A percentile compares a stretch with the other conserved stretches of the same genome.
phyloP scores from a whole-genome alignment of 306 rosid genomes.

The Canavalia gladiata region DNA sequence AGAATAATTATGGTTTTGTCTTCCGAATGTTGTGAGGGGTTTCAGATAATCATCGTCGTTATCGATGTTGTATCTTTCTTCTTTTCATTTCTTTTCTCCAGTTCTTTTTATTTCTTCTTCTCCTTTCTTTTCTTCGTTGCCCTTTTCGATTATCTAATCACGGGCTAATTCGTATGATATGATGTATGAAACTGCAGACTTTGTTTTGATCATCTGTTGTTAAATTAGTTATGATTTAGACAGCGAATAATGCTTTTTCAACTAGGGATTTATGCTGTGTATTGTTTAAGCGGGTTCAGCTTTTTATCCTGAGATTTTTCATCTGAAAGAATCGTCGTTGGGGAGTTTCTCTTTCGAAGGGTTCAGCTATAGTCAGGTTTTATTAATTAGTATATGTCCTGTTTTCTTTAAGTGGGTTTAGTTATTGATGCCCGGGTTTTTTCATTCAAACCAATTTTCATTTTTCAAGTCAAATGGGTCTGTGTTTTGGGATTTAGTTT shows the following conservation, averaged over 20 bases:
- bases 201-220: too few species aligned
- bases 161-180: neutral
- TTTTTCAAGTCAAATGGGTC: neutral
- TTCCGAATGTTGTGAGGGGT: neutral
- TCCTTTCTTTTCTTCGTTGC: neutral
- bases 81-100: neutral
- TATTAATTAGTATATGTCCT: neutral
- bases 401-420: neutral
- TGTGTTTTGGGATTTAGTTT: neutral
- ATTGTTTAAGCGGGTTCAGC: neutral
- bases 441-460: constrained; percentile 4
- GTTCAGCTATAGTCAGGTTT: neutral
- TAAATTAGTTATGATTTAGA: too few species aligned
- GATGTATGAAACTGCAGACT: too few species aligned
- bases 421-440: neutral
- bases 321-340: neutral
- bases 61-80: neutral
- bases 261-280: neutral
- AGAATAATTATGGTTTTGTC: neutral
- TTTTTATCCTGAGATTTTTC: neutral
- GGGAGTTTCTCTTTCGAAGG: constrained; percentile 12
- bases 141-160: neutral
- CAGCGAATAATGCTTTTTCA: neutral
- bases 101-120: neutral
- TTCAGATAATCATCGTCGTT: neutral